Evolutionary conservation across 1,139 yeast genomes (phyloP), one percentile per base, ranked within the genome.

Genomic region (Magnusiomyces starmeri): DNA sequence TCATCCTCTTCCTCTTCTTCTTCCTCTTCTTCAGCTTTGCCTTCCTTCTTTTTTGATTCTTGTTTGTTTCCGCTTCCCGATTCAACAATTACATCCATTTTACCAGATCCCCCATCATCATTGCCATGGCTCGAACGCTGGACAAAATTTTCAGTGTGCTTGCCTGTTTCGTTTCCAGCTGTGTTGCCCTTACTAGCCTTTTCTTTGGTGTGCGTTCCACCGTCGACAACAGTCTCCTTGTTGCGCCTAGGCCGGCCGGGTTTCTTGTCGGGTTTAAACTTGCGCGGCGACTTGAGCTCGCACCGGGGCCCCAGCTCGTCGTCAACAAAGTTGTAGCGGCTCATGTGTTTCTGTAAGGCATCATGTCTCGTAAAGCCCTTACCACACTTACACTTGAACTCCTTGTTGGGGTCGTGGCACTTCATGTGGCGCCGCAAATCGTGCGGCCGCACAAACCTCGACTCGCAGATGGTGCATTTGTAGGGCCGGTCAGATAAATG

Each of bases 401-500:
- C 81, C 57, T 85, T 81, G 55, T 84, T 90, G 8, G 62, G 68
- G 56, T 81, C 76, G 64, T 94, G 99, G 21, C 92, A 87, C 65
- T 88, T 89, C 56, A 81, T 82, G 64, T 94, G 99, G 56, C 99
- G 78, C 55, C 89, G 80, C 61, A 94, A 74, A 69, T 94, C 99
- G 65, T 94, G 98, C 59, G 94, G 96, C 46, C 95, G 74, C 16
- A 86, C 95, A 69, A 86, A 86, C 48, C 82, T 75, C 57, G 86
- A 83, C 6, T 70, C 69, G 61, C 83, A 79, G 12, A 62, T 60
- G 3, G 81, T 79, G 66, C 92, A 85, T 2, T 67, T 56, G 62
- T 85, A 82, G 4, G 99, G 99, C 53, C 97, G 74, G 67, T 94
- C 98, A 66, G 94, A 83, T 51, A 94, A 72, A 73, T 94, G 99